Evolutionary conservation across 495 filamentous ascomycete genomes (phyloP), one percentile per base, ranked within the genome.

Genomic region (Daldinia loculata): DNA sequence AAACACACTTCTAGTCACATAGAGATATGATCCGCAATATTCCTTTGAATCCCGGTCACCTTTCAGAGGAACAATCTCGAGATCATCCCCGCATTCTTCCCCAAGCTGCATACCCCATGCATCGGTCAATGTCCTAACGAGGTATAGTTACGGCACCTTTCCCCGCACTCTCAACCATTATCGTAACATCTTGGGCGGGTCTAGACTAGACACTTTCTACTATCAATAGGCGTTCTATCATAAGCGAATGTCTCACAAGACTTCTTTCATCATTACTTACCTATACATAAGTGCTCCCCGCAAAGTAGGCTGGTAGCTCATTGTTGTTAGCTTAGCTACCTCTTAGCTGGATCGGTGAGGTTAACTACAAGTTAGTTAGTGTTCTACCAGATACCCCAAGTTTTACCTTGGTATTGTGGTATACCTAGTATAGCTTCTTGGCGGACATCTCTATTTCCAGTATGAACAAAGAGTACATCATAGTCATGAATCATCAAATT

Each of bases 41-140:
- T 24, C 9, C 19, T 48, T 48, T 22, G 22, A 11, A 24, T 22
- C 17, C 14, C 24, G 9, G 19, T 12, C n/a, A 1, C 43, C 9
- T 48, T 48, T 48, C 9, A 48, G 9, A 9, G n/a, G 39, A 41
- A 17, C n/a, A 17, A 17, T 17, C 39, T 17, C 2, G 39, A 0
- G 15, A 41, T 41, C 39, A 41, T 17, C 43, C 43, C 43, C 43
- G 43, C 43, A 48, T 48, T 48, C 43, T 48, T 48, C 43, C 43
- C 43, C 43, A 24, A 48, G 19, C 43, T 48, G 9, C 43, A 22
- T 48, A 24, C 43, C 43, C 17, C 43, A 24, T 48, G 43, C 43
- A 22, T 22, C 43, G 43, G 43, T 22, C 17, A 22, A 48, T 17
- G 17, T 4, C 43, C 43, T 1, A 48, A 48, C 17, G 43, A 19